Evolutionary conservation across 129 eudicot species (phyloP).

Genomic region (Artemisia tridentata): DNA sequence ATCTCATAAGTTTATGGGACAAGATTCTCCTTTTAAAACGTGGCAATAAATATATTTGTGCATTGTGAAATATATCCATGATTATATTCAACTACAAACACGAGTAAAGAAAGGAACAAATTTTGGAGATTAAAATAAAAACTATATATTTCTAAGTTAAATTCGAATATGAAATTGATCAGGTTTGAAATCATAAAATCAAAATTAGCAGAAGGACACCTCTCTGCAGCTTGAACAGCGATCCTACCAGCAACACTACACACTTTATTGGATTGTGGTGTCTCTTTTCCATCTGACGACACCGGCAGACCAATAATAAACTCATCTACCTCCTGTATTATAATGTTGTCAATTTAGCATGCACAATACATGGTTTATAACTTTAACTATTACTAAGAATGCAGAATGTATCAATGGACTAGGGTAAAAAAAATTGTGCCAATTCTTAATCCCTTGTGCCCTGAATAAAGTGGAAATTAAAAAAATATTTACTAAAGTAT

Average conservation of each 20-base stretch:
- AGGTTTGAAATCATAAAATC: not conserved
- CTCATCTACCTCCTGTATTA: constrained; percentile 87
- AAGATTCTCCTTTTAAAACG: constrained; percentile 2
- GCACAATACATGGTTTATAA: not conserved
- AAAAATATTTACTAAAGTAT: not conserved
- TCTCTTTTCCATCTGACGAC: constrained; percentile 73
- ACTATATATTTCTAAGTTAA: not conserved
- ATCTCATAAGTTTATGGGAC: too few relatives aligned
- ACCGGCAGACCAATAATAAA: constrained; percentile 80
- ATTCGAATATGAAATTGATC: not conserved
- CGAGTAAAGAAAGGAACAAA: not conserved
- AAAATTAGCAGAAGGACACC: constrained; percentile 37
- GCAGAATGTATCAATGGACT: not conserved
- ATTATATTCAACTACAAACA: not conserved
- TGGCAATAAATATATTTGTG: not conserved
- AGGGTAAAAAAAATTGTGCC: not conserved
- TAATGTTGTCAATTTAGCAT: constrained; percentile 7
- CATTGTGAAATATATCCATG: not conserved
- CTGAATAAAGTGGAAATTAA: not conserved
- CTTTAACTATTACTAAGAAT: constrained; percentile 1
- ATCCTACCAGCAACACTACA: constrained; percentile 17
- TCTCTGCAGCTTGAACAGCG: constrained; percentile 61
- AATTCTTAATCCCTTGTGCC: not conserved
- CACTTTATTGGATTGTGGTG: constrained; percentile 54
- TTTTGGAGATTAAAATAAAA: not conserved